Evolutionary conservation across 805 yeast genomes (phyloP), one percentile per base, ranked within the genome.

Genomic region (Phaffomyces antillensis): DNA sequence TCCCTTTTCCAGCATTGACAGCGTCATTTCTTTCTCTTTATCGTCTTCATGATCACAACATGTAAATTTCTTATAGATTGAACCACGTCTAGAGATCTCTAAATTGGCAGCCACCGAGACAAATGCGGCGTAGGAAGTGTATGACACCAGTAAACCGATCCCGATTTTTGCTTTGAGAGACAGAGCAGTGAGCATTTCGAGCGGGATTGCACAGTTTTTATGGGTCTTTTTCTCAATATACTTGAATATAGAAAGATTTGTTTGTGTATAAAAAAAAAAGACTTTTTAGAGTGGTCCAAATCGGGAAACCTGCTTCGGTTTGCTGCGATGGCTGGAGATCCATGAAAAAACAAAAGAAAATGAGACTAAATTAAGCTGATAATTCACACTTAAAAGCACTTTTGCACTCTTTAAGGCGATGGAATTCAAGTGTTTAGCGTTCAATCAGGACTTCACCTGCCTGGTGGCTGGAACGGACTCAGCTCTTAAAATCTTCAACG

Each of bases 381-480:
- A 26, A 26, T 30, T 33, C 11, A n/a, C 35, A n/a, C 20, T 2
- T n/a, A 16, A 33, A 33, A n/a, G 7, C 7, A 30, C 15, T 20
- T 20, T 4, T 20, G 23, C 23, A 3, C 23, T 20, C 5, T 20
- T 20, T 20, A 20, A 20, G 11, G 13, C 12, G 18, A 37, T 37
- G 40, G 40, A 37, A n/a, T 18, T 44, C 39, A 37, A 23, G 15
- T 44, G 41, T 30, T 41, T 44, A 28, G 26, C 49, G 15, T 55
- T 55, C 51, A 91, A 93, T 66, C 99, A 91, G 71, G 96, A 91
- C 66, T 81, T 81, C 48, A 73, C 73, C 73, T 59, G 96, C 64
- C 72, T 89, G 16, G 83, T 93, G 1, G 78, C 83, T 1, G 93
- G 95, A 2, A 72, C 83, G 7, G 72, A 73, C 37, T 67, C 68